A percentile compares a stretch with the other conserved stretches of the same genome.
phyloP scores from a whole-genome alignment of 192 early-diverging fungal genomes.

The Gonapodya sp. region DNA sequence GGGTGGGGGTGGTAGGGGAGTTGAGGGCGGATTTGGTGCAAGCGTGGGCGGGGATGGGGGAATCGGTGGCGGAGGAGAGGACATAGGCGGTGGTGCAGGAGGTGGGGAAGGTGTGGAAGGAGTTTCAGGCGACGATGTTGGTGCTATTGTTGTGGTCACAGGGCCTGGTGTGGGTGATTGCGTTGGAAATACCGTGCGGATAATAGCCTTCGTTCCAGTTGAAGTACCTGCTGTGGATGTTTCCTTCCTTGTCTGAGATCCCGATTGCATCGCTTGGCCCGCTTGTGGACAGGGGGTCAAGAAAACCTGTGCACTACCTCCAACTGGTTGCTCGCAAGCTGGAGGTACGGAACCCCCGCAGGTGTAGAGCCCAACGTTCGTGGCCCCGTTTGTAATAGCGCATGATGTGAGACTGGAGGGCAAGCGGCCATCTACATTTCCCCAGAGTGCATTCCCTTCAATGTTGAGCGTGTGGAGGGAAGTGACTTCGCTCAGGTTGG shows the following conservation, averaged over 20 bases:
- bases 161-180: not conserved
- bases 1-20: not conserved
- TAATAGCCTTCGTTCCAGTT: too few relatives aligned
- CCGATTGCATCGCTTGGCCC: not conserved
- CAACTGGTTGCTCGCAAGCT: not conserved
- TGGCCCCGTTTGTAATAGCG: not conserved
- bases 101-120: not conserved
- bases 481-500: not conserved
- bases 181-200: too few relatives aligned
- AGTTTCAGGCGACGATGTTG: not conserved
- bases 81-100: not conserved
- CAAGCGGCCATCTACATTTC: not conserved
- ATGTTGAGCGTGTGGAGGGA: not conserved
- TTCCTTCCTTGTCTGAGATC: not conserved
- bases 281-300: not conserved
- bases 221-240: not conserved
- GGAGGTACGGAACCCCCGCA: not conserved
- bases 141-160: not conserved
- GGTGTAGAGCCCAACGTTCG: not conserved
- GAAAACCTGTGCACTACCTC: not conserved
- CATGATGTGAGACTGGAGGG: not conserved
- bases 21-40: not conserved
- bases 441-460: not conserved
- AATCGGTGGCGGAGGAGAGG: not conserved
- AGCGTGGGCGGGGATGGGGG: not conserved